Evolutionary conservation across 768 basidiomycete species (phyloP), one percentile per base, ranked within the genome.

Genomic region (Candolleomyces eurysporus): DNA sequence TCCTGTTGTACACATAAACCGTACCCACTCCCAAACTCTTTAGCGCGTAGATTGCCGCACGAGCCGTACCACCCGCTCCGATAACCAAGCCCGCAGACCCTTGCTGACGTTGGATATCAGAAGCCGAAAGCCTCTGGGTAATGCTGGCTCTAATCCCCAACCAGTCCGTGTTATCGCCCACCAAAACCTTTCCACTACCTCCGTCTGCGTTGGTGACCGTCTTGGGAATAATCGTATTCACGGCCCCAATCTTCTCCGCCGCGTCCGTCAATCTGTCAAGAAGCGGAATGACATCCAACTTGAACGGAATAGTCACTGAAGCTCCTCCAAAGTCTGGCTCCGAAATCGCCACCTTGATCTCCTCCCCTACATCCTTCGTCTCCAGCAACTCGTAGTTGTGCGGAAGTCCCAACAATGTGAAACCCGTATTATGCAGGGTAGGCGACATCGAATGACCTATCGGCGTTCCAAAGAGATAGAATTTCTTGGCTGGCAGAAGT

Each of bases 81-180:
- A 99, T 92, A 58, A 99, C 89, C 60, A 98, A 81, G 19, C 26
- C 26, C 26, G 83, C 91, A 0, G 86, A 81, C 39, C 77, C 63
- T 26, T 26, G 26, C 26, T 26, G 26, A 2, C 26, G 26, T 26
- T 26, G 26, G 66, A 83, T 63, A 48, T 74, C 65, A 48, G 72
- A 68, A 3, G 74, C 69, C 13, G 70, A 64, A n/a, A 86, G 75
- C 42, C 76, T 77, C 2, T 76, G 70, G 14, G 68, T 67, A 57
- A 88, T 81, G 66, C 78, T 82, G 17, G 86, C 79, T 16, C 81
- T 81, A 66, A 99, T 96, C 0, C 93, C 96, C 51, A 92, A 74
- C 90, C 96, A 98, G 69, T 98, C 97, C 0, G 96, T 97, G 76
- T 98, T 99, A 68, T 98, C 95, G 2, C 97, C 97, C 48, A 84